phyloP scores from a whole-genome alignment of 139 green algal species.

The Chlamydomonas sp. region DNA sequence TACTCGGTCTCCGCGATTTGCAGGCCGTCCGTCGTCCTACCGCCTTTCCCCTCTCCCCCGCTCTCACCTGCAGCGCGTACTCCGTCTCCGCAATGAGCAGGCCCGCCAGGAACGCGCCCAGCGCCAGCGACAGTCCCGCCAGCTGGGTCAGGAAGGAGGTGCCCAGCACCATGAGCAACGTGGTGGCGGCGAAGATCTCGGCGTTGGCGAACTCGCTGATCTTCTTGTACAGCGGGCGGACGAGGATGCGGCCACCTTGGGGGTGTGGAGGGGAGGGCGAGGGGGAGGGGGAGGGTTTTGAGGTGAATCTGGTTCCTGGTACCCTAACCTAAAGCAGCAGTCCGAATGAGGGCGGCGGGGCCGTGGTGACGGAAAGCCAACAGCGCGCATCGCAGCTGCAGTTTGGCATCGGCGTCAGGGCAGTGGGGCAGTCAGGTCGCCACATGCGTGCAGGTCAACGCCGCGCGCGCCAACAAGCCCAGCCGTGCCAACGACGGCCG shows the following conservation, averaged over 20 bases:
- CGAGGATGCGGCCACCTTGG: slow-evolving; percentile 61
- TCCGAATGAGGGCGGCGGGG: too few species aligned
- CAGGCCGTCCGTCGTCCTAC: slow-evolving; percentile 74
- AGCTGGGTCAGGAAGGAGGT: slow-evolving; percentile 69
- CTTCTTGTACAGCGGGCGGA: slow-evolving; percentile 85
- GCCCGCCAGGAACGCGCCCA: slow-evolving; percentile 98
- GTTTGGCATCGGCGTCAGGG: too few species aligned
- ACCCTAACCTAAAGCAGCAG: neutral
- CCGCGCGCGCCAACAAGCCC: too few species aligned
- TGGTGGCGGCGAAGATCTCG: slow-evolving; percentile 95
- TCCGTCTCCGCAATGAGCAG: slow-evolving; percentile 98
- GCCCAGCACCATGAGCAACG: slow-evolving; percentile 77
- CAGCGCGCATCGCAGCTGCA: too few species aligned
- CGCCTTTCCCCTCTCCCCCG: neutral
- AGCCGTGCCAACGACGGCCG: too few species aligned
- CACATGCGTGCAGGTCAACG: too few species aligned
- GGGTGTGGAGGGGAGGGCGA: neutral
- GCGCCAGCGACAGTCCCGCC: slow-evolving; percentile 91
- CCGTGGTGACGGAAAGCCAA: too few species aligned
- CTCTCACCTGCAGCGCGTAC: slow-evolving; percentile 89
- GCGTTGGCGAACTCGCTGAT: slow-evolving; percentile 88
- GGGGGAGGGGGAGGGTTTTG: neutral
- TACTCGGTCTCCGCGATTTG: slow-evolving; percentile 98
- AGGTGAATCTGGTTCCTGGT: too few species aligned
- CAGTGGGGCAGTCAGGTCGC: too few species aligned